Evolutionary conservation across 805 yeast genomes (phyloP).

Genomic region (Wickerhamiella siamensis): DNA sequence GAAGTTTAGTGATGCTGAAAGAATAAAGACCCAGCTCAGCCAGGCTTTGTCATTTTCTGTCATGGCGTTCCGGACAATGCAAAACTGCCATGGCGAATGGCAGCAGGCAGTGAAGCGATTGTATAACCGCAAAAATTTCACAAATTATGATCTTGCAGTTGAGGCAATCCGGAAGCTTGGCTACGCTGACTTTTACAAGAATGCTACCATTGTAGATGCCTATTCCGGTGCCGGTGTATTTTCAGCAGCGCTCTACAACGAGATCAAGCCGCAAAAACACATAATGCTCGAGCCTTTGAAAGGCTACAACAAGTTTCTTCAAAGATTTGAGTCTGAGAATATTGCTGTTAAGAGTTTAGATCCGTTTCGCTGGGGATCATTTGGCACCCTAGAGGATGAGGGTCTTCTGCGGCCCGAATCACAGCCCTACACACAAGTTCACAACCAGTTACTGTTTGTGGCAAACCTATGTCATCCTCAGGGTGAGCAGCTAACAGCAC

Average conservation of each 20-base stretch:
- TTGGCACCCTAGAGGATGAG: conserved; percentile 31
- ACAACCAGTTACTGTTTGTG: conserved; percentile 40
- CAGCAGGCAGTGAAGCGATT: conserved; percentile 11
- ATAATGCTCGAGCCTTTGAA: conserved; percentile 42
- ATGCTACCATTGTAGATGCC: conserved; percentile 22
- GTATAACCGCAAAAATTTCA: conserved; percentile 19
- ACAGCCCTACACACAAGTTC: conserved; percentile 30
- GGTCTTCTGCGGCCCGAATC: conserved; percentile 30
- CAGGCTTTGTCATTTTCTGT: background rate
- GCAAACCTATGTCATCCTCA: conserved; percentile 43
- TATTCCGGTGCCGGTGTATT: conserved; percentile 37
- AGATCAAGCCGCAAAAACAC: conserved; percentile 48
- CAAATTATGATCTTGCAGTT: conserved; percentile 19
- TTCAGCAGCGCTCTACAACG: conserved; percentile 46
- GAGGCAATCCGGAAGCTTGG: conserved; percentile 36
- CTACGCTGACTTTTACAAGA: conserved; percentile 27
- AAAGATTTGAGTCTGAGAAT: conserved; percentile 6
- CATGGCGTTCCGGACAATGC: conserved; percentile 6
- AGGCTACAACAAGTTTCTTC: conserved; percentile 18
- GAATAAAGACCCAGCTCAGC: no score
- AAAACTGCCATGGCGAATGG: conserved; percentile 18
- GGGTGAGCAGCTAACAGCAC: conserved; percentile 59
- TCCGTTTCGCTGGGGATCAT: conserved; percentile 61
- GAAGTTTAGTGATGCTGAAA: no score
- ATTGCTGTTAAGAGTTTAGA: conserved; percentile 26